These are phyloP conservation scores for Taphrina flavorubra DNA, from an alignment of 1,139 yeast species.

Conservation along the genomic window DNA sequence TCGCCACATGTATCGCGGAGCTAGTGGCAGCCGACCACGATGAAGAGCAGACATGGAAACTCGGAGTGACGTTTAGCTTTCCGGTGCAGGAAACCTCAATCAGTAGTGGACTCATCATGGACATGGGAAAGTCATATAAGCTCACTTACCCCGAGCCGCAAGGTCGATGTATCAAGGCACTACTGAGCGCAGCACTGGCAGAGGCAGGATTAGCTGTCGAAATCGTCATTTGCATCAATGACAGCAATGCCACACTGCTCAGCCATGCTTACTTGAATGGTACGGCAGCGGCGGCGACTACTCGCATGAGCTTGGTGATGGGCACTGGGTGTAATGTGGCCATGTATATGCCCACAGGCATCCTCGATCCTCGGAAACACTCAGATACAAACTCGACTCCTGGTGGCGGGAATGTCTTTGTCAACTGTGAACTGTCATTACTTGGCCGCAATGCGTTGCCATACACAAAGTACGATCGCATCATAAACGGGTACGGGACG, in stretches of 20 bases:
- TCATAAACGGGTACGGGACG: slow-evolving; percentile 68
- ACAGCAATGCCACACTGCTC: slow-evolving; percentile 83
- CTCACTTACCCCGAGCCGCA: slow-evolving; percentile 63
- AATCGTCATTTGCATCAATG: slow-evolving; percentile 84
- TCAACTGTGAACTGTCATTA: slow-evolving; percentile 53
- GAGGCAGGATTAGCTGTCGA: slow-evolving; percentile 60
- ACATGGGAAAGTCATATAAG: slow-evolving; percentile 92
- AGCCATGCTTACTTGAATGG: slow-evolving; percentile 73
- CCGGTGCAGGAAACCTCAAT: slow-evolving; percentile 77
- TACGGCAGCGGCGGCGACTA: slow-evolving; percentile 48
- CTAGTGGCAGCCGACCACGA: background rate
- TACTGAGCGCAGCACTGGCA: slow-evolving; percentile 61
- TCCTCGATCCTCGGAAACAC: background rate
- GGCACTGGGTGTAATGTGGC: slow-evolving; percentile 87
- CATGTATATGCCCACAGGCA: background rate
- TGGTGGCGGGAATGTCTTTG: slow-evolving; percentile 39
- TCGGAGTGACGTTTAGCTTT: slow-evolving; percentile 83
- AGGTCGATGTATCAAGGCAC: slow-evolving; percentile 73
- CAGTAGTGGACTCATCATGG: slow-evolving; percentile 66
- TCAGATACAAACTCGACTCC: too few relatives aligned
- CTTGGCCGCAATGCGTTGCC: slow-evolving; percentile 59
- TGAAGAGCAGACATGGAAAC: slow-evolving; percentile 50
- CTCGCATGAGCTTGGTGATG: slow-evolving; percentile 77
- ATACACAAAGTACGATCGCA: slow-evolving; percentile 70
- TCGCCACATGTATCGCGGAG: slow-evolving; percentile 60